phyloP scores from a whole-genome alignment of 1,284 basidiomycete genomes.

The Cryptococcus floricola region DNA sequence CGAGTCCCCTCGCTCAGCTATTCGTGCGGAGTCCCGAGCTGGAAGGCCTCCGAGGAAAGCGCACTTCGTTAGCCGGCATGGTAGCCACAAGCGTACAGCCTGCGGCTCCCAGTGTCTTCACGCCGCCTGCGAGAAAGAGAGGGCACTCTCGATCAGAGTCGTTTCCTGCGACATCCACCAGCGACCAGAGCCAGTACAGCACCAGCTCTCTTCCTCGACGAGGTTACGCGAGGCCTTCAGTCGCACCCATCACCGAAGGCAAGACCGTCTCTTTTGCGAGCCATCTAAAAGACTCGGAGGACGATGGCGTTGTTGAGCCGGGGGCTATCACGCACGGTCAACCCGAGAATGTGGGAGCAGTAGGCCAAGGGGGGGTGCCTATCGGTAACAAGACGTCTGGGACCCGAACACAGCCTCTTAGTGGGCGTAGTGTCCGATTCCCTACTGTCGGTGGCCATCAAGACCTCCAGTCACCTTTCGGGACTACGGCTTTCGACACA shows the following conservation, averaged over 20 bases:
- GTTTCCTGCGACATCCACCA: not conserved
- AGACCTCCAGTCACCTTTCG: conserved; percentile 2
- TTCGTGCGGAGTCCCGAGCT: conserved; percentile 29
- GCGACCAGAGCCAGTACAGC: not conserved
- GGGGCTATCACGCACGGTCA: not conserved
- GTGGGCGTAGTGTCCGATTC: conserved; percentile 1
- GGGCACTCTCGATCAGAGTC: conserved; percentile 4
- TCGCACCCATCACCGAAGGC: conserved; percentile 23
- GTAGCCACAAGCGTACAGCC: conserved; percentile 21
- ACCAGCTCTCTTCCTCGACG: not conserved
- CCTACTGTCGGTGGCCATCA: not conserved
- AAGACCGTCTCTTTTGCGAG: conserved; percentile 14
- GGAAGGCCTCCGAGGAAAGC: conserved; percentile 12
- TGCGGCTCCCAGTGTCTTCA: conserved; percentile 11
- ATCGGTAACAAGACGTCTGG: not conserved
- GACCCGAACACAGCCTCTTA: conserved; percentile 1
- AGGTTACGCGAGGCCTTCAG: conserved; percentile 7
- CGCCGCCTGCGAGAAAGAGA: conserved; percentile 12
- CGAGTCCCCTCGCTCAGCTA: conserved; percentile 45
- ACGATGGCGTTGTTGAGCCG: not conserved
- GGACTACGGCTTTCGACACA: not conserved
- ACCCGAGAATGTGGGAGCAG: not conserved
- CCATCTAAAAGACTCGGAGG: not conserved
- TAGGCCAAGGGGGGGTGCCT: not conserved
- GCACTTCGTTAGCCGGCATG: conserved; percentile 16